A percentile compares a stretch with the other conserved stretches of the same genome.
Conservation (phyloP, 352 stramenopile genomes). For the Pythium sp. region DNA sequence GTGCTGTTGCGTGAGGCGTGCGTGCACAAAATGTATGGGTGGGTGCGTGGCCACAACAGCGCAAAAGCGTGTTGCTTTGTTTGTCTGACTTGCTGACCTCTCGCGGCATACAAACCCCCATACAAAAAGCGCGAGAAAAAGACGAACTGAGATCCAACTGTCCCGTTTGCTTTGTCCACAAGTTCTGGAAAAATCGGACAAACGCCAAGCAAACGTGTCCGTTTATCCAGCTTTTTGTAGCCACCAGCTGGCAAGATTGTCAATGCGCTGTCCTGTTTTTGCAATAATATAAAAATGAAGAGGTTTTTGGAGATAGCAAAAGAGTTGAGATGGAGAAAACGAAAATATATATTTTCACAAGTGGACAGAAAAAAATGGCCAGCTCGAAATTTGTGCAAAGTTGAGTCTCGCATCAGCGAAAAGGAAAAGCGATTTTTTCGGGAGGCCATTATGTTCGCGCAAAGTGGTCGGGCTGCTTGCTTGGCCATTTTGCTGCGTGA, state of each 20-base stretch:
- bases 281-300: neutral
- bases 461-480: neutral
- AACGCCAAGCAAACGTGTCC: neutral
- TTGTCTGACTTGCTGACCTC: neutral
- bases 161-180: neutral
- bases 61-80: neutral
- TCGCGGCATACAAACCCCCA: neutral
- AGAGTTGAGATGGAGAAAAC: neutral
- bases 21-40: neutral
- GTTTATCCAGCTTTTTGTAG: neutral
- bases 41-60: neutral
- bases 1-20: neutral
- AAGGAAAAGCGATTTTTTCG: neutral
- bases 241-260: neutral
- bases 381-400: neutral
- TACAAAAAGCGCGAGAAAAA: neutral
- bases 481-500: neutral
- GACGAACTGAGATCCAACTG: neutral
- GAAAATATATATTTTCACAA: neutral
- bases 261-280: too few species aligned
- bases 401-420: neutral
- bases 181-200: neutral
- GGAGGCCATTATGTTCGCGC: neutral
- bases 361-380: neutral
- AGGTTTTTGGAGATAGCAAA: neutral